Conservation (phyloP, 1,139 yeast species). For the Saccharomyces pastorianus region DNA sequence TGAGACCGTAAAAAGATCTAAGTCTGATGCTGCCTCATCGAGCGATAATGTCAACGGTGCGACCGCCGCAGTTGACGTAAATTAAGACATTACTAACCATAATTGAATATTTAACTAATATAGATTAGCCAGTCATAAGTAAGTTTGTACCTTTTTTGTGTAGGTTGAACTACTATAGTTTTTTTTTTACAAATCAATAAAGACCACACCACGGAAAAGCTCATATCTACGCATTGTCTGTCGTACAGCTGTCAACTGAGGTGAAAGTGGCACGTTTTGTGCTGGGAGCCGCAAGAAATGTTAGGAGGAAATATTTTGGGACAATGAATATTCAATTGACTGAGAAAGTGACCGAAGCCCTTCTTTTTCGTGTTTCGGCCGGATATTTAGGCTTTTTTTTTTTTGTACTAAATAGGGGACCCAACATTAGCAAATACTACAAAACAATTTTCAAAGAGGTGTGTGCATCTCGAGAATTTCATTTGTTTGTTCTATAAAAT, state of each 20-base stretch:
- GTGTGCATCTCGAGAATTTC: not conserved
- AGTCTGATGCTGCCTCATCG: conserved; percentile 16
- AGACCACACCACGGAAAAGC: too few species aligned
- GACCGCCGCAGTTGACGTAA: conserved; percentile 2
- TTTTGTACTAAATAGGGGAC: not conserved
- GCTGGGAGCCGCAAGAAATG: too few species aligned
- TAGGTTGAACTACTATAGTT: too few species aligned
- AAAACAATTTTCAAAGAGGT: not conserved
- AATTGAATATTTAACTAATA: not conserved
- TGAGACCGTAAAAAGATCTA: conserved; percentile 27
- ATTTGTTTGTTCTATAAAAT: not conserved
- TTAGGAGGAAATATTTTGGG: too few species aligned
- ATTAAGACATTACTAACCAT: conserved; percentile 1
- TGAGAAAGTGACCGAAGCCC: not conserved
- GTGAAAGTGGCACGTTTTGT: too few species aligned
- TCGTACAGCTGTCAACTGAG: too few species aligned
- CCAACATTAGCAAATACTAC: not conserved
- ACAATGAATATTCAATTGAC: not conserved
- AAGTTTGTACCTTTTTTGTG: not conserved
- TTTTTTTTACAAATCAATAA: not conserved
- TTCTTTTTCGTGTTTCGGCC: not conserved
- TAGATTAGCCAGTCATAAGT: not conserved
- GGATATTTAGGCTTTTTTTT: not conserved
- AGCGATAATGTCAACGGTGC: conserved; percentile 2
- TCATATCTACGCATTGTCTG: too few species aligned